phyloP scores from a whole-genome alignment of 108 stramenopile genomes.

The Pseudonitzschia pungens region DNA sequence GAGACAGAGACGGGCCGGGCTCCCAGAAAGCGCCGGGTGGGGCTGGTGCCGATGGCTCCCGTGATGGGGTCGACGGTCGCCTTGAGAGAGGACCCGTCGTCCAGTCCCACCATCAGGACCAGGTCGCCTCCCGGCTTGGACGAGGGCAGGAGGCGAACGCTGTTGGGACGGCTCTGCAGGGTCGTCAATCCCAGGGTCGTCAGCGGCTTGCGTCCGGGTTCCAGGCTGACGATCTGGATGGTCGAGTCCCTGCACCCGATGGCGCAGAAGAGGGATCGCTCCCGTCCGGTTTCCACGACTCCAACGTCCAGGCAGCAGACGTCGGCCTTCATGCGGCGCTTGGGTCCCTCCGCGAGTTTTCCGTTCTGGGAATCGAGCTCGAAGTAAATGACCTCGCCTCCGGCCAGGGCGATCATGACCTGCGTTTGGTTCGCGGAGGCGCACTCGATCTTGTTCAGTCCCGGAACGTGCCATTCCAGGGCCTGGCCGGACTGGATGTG shows the following conservation, averaged over 20 bases:
- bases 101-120: slow-evolving; percentile 84
- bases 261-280: slow-evolving; percentile 82
- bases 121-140: slow-evolving; percentile 42
- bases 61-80: slow-evolving; percentile 85
- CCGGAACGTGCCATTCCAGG: slow-evolving; percentile 92
- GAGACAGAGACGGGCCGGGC: slow-evolving; percentile 88
- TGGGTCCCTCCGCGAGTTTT: slow-evolving; percentile 75
- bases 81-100: slow-evolving; percentile 87
- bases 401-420: slow-evolving; percentile 89
- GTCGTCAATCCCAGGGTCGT: slow-evolving; percentile 59
- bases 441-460: slow-evolving; percentile 87
- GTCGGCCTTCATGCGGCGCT: slow-evolving; percentile 85
- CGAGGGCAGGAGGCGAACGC: slow-evolving; percentile 50
- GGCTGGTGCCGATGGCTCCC: slow-evolving; percentile 86
- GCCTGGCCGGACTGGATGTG: slow-evolving; percentile 75
- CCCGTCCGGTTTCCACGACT: slow-evolving; percentile 72
- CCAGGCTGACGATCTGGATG: slow-evolving; percentile 88
- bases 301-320: slow-evolving; percentile 94
- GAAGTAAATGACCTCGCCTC: slow-evolving; percentile 95
- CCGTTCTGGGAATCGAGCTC: slow-evolving; percentile 88
- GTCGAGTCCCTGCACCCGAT: slow-evolving; percentile 91
- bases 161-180: slow-evolving; percentile 67
- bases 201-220: slow-evolving; percentile 61
- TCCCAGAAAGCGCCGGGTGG: slow-evolving; percentile 92
- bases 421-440: slow-evolving; percentile 92